phyloP scores from a whole-genome alignment of 2,329 filamentous ascomycete species.

The Daldinia sp. region DNA sequence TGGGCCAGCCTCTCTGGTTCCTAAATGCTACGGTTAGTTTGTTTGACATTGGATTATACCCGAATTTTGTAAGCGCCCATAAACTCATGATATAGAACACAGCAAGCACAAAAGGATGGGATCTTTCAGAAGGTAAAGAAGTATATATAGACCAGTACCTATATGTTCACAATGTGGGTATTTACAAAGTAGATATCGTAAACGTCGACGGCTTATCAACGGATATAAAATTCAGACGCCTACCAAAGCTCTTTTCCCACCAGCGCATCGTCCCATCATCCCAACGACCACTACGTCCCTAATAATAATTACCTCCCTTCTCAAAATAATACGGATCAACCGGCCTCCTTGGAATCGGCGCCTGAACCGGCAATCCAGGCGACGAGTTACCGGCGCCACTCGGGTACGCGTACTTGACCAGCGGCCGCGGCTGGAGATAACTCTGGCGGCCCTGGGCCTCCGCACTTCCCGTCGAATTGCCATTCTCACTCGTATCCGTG shows the following conservation, averaged over 20 bases:
- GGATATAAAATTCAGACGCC: neutral
- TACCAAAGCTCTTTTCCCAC: neutral
- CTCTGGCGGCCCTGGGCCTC: neutral
- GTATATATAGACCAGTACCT: neutral
- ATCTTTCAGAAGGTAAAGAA: too few species aligned
- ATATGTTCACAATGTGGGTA: neutral
- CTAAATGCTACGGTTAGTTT: neutral
- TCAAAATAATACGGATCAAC: conserved; percentile 18
- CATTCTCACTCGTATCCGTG: neutral
- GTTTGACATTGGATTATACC: neutral
- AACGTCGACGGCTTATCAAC: neutral
- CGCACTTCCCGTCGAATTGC: neutral
- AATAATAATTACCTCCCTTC: neutral
- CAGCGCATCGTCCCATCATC: neutral
- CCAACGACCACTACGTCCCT: neutral
- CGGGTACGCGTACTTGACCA: neutral
- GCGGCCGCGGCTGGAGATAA: neutral
- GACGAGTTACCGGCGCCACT: neutral
- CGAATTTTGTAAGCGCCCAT: neutral
- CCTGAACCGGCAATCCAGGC: conserved; percentile 17
- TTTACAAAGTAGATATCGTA: conserved; percentile 2
- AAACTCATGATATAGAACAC: neutral
- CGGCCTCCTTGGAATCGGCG: conserved; percentile 19
- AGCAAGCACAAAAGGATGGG: too few species aligned
- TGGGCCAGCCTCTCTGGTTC: neutral